A percentile compares a stretch with the other conserved stretches of the same genome.
Conservation (phyloP, 164 flowering plant genomes). For the Akebia trifoliata region DNA sequence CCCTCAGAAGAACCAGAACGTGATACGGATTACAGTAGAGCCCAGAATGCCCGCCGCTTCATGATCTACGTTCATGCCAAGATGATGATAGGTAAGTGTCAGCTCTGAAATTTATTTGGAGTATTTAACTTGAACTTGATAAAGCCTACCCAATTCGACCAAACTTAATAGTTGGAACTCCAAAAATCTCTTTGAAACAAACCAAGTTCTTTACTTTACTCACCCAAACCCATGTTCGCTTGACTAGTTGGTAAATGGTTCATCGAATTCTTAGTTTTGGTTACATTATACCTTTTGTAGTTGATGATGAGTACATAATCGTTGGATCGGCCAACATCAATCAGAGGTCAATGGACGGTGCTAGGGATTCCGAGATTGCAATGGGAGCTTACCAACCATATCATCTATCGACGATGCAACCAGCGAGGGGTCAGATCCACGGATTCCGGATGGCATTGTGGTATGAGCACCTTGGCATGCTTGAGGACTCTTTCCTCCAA, state of each 20-base stretch:
- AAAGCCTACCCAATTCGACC: too few species aligned
- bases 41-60: conserved; percentile 57
- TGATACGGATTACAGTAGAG: conserved; percentile 42
- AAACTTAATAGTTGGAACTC: too few species aligned
- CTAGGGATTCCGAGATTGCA: conserved; percentile 70
- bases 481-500: conserved; percentile 15
- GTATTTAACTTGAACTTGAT: not conserved
- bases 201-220: too few species aligned
- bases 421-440: conserved; percentile 42
- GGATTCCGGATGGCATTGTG: conserved; percentile 61
- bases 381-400: conserved; percentile 69
- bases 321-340: conserved; percentile 81
- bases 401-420: conserved; percentile 26
- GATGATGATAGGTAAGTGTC: conserved; percentile 62
- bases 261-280: not conserved
- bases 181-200: too few species aligned
- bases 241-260: too few species aligned
- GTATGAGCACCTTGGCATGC: conserved; percentile 47
- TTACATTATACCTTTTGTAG: conserved; percentile 23
- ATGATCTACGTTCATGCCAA: conserved; percentile 77
- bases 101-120: not conserved
- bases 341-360: conserved; percentile 74
- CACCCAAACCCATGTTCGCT: too few species aligned
- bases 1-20: conserved; percentile 47
- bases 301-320: conserved; percentile 79